Percentiles rank a stretch among this genome's conserved stretches.
Conservation (phyloP, 495 filamentous ascomycete species). For the Annulohypoxylon stygium region DNA sequence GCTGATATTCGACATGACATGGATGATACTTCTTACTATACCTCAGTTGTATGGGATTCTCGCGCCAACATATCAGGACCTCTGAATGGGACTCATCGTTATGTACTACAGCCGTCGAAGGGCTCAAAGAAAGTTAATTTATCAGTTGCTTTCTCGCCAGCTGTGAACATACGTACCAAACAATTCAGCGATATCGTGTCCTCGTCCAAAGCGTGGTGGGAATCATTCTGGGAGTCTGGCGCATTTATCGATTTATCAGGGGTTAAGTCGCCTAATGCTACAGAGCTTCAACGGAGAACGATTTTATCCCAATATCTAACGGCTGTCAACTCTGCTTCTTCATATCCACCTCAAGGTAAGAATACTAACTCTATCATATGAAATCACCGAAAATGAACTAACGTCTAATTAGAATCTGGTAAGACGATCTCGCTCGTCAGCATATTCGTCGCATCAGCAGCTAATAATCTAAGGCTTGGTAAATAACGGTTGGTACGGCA, state of each 20-base stretch:
- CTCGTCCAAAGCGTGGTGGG: slow-evolving; percentile 54
- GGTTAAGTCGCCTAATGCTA: slow-evolving; percentile 54
- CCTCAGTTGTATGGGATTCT: slow-evolving; percentile 55
- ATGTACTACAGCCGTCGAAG: slow-evolving; percentile 53
- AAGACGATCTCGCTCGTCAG: slow-evolving; percentile 41
- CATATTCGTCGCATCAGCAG: not conserved
- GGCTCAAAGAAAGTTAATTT: slow-evolving; percentile 44
- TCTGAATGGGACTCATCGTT: slow-evolving; percentile 57
- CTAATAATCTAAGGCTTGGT: slow-evolving; percentile 57
- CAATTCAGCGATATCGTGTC: slow-evolving; percentile 21
- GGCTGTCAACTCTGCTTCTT: slow-evolving; percentile 61
- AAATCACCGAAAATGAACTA: slow-evolving; percentile 9
- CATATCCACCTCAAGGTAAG: slow-evolving; percentile 53
- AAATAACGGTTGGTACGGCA: slow-evolving; percentile 70
- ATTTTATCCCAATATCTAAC: slow-evolving; percentile 66
- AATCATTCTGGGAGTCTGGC: slow-evolving; percentile 60
- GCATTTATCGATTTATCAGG: slow-evolving; percentile 63
- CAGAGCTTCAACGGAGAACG: slow-evolving; percentile 64
- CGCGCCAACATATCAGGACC: slow-evolving; percentile 54
- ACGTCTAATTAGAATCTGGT: slow-evolving; percentile 46
- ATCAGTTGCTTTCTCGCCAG: slow-evolving; percentile 53
- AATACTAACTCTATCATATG: not conserved
- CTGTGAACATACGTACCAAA: slow-evolving; percentile 5
- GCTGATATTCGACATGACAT: slow-evolving; percentile 62
- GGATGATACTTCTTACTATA: slow-evolving; percentile 60